Conservation (phyloP, 192 early-diverging fungal genomes). For the Lunasporangiospora selenospora region DNA sequence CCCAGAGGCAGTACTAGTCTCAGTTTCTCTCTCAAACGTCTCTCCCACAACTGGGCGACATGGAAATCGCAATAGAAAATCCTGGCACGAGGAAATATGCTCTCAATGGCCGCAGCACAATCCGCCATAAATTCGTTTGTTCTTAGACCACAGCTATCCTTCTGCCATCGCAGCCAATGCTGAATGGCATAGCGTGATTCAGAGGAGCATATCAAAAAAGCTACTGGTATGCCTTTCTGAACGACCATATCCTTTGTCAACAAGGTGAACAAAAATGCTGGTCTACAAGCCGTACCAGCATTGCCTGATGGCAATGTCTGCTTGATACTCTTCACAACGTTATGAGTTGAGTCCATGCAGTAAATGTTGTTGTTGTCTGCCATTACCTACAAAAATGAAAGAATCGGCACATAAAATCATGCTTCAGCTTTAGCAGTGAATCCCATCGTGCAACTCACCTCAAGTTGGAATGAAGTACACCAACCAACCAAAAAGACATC, state of each 20-base stretch:
- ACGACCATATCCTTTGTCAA: not conserved
- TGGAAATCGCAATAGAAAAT: conserved; percentile 6
- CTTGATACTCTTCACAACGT: not conserved
- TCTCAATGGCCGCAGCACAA: conserved; percentile 1
- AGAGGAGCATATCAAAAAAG: conserved; percentile 1
- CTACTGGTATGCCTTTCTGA: not conserved
- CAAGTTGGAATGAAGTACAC: too few relatives aligned
- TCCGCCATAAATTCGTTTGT: conserved; percentile 4
- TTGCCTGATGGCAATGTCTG: too few relatives aligned
- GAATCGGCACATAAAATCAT: too few relatives aligned
- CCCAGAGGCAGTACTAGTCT: too few relatives aligned
- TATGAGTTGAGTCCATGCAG: conserved; percentile 7
- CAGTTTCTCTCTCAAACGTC: too few relatives aligned
- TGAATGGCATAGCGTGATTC: conserved; percentile 4
- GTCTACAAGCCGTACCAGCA: too few relatives aligned
- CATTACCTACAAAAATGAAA: not conserved
- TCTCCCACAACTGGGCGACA: conserved; percentile 9
- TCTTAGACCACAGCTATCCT: not conserved
- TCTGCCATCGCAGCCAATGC: not conserved
- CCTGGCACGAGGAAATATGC: not conserved
- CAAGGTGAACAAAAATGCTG: not conserved
- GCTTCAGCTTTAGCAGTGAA: too few relatives aligned
- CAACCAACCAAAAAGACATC: too few relatives aligned
- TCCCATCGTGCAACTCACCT: too few relatives aligned
- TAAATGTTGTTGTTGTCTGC: conserved; percentile 1